These are phyloP conservation scores for Pseudogymnoascus pannorum DNA, from an alignment of 2,329 filamentous ascomycete species.

Conservation along the genomic window DNA sequence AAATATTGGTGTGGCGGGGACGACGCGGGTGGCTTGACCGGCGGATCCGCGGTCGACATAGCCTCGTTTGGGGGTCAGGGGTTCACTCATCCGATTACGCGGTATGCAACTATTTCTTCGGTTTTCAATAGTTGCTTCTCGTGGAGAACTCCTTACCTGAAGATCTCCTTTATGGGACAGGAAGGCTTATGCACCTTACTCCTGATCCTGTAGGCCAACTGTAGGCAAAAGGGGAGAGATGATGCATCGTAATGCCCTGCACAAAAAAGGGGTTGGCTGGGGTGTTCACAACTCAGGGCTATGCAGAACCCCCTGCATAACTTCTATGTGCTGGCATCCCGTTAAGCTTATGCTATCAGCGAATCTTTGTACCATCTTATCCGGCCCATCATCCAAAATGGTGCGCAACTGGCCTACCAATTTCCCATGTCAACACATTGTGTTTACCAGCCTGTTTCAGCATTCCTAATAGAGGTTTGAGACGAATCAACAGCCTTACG, in stretches of 20 bases:
- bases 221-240: neutral
- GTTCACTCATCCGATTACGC: conserved; percentile 1
- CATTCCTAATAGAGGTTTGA: neutral
- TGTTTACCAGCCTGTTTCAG: conserved; percentile 2
- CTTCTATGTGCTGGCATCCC: neutral
- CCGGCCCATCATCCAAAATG: neutral
- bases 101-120: neutral
- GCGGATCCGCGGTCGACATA: conserved; percentile 5
- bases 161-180: neutral
- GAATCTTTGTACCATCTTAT: neutral
- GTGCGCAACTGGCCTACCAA: neutral
- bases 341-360: conserved; percentile 1
- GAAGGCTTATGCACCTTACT: neutral
- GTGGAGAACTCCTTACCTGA: neutral
- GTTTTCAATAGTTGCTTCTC: conserved; percentile 2
- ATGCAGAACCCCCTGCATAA: neutral
- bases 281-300: neutral
- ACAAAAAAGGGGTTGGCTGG: conserved; percentile 3
- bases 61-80: conserved; percentile 7
- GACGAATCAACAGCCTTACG: conserved; percentile 5
- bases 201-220: neutral
- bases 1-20: conserved; percentile 7
- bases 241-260: neutral
- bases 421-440: conserved; percentile 4
- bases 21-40: conserved; percentile 2